A percentile compares a stretch with the other conserved stretches of the same genome.
phyloP scores from a whole-genome alignment of 2,329 filamentous ascomycete species.

The Nigrograna mackinnonii region DNA sequence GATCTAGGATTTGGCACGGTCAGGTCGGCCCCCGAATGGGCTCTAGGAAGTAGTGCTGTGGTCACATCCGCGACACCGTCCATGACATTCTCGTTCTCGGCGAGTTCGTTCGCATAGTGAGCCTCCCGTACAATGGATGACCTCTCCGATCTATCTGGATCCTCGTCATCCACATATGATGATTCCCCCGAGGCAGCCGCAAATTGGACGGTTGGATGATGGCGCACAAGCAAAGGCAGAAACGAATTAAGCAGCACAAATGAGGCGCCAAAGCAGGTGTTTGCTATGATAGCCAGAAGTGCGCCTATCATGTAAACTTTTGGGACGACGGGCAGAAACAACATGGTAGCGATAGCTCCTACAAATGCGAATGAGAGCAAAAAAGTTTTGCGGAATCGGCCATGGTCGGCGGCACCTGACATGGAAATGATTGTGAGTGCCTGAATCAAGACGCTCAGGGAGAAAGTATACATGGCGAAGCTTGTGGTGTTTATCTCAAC shows the following conservation, averaged over 20 bases:
- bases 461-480: conserved; percentile 99
- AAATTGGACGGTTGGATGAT: conserved; percentile 67
- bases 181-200: conserved; percentile 19
- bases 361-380: conserved; percentile 82
- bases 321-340: conserved; percentile 79
- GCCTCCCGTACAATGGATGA: conserved; percentile 25
- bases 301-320: conserved; percentile 79
- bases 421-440: conserved; percentile 92
- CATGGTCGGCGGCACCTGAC: conserved; percentile 94
- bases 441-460: conserved; percentile 85
- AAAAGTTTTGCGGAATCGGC: conserved; percentile 82
- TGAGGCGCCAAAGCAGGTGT: conserved; percentile 91
- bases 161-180: conserved; percentile 29
- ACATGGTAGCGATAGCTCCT: conserved; percentile 83
- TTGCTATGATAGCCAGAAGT: conserved; percentile 84
- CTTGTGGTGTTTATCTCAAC: conserved; percentile 91
- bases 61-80: conserved; percentile 37
- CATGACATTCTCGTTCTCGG: conserved; percentile 25
- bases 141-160: conserved; percentile 16
- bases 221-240: conserved; percentile 83
- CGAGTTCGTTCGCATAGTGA: conserved; percentile 29
- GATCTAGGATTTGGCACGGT: conserved; percentile 34
- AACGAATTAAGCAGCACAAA: conserved; percentile 97
- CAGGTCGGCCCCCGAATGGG: conserved; percentile 23
- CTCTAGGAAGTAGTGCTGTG: conserved; percentile 40